phyloP scores from a whole-genome alignment of 805 yeast genomes.

The Candida dajiaensis region DNA sequence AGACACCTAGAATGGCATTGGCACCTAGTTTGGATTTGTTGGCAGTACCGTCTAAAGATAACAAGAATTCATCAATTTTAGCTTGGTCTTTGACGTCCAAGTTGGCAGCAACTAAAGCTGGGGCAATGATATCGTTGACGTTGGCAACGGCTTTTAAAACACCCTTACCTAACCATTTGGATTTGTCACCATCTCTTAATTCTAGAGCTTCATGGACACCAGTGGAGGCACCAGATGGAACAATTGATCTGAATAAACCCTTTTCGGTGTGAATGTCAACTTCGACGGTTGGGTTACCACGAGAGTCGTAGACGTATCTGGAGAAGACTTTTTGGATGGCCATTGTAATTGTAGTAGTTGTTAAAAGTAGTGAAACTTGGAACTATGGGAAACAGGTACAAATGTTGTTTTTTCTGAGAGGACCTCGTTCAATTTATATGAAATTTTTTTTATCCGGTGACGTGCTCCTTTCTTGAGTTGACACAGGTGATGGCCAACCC shows the following conservation, averaged over 20 bases:
- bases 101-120: conserved; percentile 79
- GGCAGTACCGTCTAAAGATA: conserved; percentile 89
- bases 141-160: conserved; percentile 94
- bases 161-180: conserved; percentile 99
- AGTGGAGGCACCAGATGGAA: conserved; percentile 99
- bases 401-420: background rate
- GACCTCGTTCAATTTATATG: background rate
- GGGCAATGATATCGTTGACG: conserved; percentile 92
- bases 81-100: conserved; percentile 83
- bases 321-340: conserved; percentile 84
- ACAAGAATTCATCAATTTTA: conserved; percentile 80
- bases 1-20: conserved; percentile 97
- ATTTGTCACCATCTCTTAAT: conserved; percentile 96
- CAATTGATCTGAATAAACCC: conserved; percentile 95
- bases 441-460: background rate
- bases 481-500: background rate
- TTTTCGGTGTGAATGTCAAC: conserved; percentile 90
- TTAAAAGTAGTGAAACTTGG: background rate
- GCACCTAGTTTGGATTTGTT: conserved; percentile 98
- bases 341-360: conserved; percentile 37
- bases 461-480: background rate
- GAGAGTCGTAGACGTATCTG: conserved; percentile 98
- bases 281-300: conserved; percentile 99
- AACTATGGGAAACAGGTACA: background rate
- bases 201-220: conserved; percentile 98